These are phyloP conservation scores for Amniculicola lignicola DNA, from an alignment of 495 filamentous ascomycete species.

Conservation along the genomic window DNA sequence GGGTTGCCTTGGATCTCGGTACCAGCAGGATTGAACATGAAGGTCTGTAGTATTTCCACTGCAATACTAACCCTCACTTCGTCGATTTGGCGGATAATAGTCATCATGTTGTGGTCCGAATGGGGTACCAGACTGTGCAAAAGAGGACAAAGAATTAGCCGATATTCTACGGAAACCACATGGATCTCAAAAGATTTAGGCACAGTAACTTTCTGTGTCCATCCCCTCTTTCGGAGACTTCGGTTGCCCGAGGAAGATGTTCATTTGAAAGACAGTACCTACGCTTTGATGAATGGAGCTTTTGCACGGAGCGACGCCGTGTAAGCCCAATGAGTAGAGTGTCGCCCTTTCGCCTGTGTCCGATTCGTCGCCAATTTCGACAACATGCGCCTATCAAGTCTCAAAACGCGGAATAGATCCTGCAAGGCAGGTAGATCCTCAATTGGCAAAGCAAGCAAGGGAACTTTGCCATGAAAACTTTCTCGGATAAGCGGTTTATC, in stretches of 20 bases:
- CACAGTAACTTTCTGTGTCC: too few species aligned
- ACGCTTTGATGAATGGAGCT: constrained; percentile 1
- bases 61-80: too few species aligned
- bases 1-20: background rate
- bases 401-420: background rate
- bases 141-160: background rate
- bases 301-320: background rate
- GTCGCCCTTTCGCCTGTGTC: background rate
- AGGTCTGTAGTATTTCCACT: too few species aligned
- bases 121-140: background rate
- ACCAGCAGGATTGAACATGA: too few species aligned
- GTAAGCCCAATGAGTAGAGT: background rate
- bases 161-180: background rate
- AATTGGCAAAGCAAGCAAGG: background rate
- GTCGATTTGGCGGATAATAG: too few species aligned
- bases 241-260: background rate
- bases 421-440: background rate
- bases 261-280: background rate
- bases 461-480: constrained; percentile 1
- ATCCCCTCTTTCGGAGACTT: too few species aligned
- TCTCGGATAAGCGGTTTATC: background rate
- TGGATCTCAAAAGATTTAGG: background rate
- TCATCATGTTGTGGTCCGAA: too few species aligned
- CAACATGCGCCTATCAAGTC: background rate
- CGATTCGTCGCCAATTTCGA: background rate